Evolutionary conservation across 2,329 filamentous ascomycete genomes (phyloP).

Genomic region (Calonectria montana): DNA sequence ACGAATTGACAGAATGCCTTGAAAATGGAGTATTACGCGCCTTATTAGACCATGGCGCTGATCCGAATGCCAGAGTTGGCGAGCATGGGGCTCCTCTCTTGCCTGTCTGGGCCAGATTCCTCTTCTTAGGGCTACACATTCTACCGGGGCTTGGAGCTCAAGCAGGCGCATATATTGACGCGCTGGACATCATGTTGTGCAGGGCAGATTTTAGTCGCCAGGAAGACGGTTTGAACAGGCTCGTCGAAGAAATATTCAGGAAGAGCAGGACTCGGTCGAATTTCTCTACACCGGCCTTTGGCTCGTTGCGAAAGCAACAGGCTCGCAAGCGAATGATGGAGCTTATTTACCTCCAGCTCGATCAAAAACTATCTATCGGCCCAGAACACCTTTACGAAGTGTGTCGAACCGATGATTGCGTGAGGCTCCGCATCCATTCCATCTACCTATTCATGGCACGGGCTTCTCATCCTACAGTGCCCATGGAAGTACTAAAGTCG

Average conservation of each 20-base stretch:
- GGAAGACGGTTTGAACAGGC: background rate
- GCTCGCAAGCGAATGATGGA: constrained; percentile 11
- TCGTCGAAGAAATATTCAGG: background rate
- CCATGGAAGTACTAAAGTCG: background rate
- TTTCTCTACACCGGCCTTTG: background rate
- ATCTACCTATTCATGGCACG: background rate
- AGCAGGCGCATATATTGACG: background rate
- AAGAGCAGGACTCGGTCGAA: background rate
- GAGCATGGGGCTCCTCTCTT: background rate
- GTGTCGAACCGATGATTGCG: background rate
- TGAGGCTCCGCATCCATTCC: background rate
- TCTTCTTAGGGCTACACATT: background rate
- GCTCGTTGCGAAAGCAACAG: background rate
- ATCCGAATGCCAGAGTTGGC: background rate
- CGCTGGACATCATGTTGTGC: background rate
- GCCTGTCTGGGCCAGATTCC: background rate
- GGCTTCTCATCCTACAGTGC: background rate
- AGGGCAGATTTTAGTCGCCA: background rate
- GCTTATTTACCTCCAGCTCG: background rate
- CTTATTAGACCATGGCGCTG: background rate
- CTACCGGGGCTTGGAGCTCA: background rate
- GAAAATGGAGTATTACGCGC: background rate
- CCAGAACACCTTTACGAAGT: background rate
- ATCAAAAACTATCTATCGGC: background rate
- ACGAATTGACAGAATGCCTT: background rate